Conservation (phyloP, 345 rosid genomes). For the Citrus hindsii region DNA sequence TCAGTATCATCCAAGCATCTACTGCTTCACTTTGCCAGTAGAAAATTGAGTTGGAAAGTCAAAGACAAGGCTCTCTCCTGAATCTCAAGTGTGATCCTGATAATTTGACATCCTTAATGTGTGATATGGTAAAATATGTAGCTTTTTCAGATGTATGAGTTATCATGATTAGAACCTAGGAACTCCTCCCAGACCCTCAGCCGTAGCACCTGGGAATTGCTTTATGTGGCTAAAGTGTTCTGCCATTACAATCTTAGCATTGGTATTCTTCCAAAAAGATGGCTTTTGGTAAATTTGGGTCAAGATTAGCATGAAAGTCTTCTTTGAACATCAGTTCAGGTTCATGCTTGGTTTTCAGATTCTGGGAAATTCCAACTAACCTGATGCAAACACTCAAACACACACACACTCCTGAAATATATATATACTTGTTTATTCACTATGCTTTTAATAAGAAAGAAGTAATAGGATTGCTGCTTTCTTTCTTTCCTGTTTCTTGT, state of each 20-base stretch:
- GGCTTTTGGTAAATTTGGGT: not conserved
- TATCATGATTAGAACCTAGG: not conserved
- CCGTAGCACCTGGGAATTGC: not conserved
- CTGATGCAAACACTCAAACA: not conserved
- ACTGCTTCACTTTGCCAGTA: not conserved
- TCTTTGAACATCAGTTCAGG: not conserved
- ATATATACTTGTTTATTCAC: not conserved
- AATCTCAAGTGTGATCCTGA: not conserved
- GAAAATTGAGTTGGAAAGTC: not conserved
- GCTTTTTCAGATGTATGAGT: not conserved
- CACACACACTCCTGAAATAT: not conserved
- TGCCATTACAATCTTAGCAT: not conserved
- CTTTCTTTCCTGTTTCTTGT: not conserved
- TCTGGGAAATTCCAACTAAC: not conserved
- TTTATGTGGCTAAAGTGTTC: not conserved
- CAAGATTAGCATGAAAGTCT: not conserved
- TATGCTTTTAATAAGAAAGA: not conserved
- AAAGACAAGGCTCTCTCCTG: not conserved
- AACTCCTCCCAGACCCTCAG: not conserved
- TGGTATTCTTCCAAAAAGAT: not conserved
- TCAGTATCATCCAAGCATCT: not conserved
- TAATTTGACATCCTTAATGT: not conserved
- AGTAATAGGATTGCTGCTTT: not conserved
- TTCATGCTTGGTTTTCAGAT: not conserved
- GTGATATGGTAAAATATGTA: not conserved